phyloP scores from a whole-genome alignment of 176 grass and related monocot genomes.

The Urochloa ruziziensis region DNA sequence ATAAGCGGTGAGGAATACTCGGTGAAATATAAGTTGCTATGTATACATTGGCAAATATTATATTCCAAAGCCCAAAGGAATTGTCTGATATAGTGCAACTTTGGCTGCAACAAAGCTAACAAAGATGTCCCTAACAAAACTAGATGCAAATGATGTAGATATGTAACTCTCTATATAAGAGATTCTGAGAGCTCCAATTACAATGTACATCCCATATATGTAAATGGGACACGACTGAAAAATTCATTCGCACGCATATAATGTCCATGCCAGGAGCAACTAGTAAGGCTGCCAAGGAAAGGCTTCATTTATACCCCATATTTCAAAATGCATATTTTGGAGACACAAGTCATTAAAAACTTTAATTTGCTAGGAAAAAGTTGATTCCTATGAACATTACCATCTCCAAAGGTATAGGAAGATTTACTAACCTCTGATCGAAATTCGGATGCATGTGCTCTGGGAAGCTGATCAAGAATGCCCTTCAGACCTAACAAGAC shows the following conservation, averaged over 20 bases:
- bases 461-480: conserved; percentile 48
- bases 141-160: too few species aligned
- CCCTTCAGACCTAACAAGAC: conserved; percentile 40
- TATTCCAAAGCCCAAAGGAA: background rate
- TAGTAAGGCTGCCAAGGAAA: background rate
- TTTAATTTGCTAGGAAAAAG: background rate
- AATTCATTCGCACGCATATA: background rate
- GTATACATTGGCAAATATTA: background rate
- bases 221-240: background rate
- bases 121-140: background rate
- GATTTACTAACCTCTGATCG: conserved; percentile 41
- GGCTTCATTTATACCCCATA: background rate
- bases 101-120: background rate
- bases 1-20: background rate
- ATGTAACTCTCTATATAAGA: background rate
- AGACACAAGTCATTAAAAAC: background rate
- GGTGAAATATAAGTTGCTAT: background rate
- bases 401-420: background rate
- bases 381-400: background rate
- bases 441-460: conserved; percentile 56
- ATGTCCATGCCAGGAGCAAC: background rate
- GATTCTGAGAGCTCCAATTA: background rate
- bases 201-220: background rate
- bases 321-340: background rate
- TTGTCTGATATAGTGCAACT: background rate